These are phyloP conservation scores for Panaeolus cyanescens DNA, from an alignment of 768 basidiomycete genomes.

Conservation along the genomic window DNA sequence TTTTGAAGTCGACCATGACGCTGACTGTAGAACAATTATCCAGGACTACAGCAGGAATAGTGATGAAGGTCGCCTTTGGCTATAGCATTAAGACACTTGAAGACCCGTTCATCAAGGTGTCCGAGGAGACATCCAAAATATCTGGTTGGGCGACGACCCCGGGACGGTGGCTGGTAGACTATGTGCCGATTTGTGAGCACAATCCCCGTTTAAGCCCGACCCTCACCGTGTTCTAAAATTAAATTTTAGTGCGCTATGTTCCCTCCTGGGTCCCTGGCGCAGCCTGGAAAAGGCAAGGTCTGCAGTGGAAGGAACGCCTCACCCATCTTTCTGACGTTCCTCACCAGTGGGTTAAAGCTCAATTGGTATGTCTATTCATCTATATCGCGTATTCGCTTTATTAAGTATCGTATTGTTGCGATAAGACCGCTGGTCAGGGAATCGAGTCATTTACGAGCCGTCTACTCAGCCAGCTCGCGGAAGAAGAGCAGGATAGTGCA, in stretches of 20 bases:
- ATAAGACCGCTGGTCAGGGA: slow-evolving; percentile 31
- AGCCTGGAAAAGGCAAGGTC: slow-evolving; percentile 47
- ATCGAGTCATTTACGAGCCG: slow-evolving; percentile 46
- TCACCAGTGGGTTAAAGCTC: slow-evolving; percentile 45
- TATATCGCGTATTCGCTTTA: neutral
- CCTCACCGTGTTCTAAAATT: neutral
- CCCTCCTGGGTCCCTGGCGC: slow-evolving; percentile 53
- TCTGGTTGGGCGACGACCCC: slow-evolving; percentile 41
- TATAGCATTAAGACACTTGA: slow-evolving; percentile 33
- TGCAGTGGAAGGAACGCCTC: slow-evolving; percentile 38
- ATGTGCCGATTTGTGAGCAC: slow-evolving; percentile 37
- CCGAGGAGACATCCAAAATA: slow-evolving; percentile 40
- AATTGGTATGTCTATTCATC: slow-evolving; percentile 32
- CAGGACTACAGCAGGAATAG: slow-evolving; percentile 39
- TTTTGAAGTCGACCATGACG: neutral
- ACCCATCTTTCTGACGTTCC: slow-evolving; percentile 38
- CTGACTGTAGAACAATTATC: neutral
- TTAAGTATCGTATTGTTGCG: neutral
- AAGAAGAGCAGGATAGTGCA: slow-evolving; percentile 5
- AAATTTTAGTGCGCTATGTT: slow-evolving; percentile 43
- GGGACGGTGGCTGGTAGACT: slow-evolving; percentile 47
- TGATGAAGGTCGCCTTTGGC: slow-evolving; percentile 47
- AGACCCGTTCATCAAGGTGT: slow-evolving; percentile 40
- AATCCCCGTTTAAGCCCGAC: neutral
- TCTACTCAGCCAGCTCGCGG: slow-evolving; percentile 28